Percentiles rank a stretch among this genome's conserved stretches.
Evolutionary conservation across 331 rosid genomes (phyloP).

Genomic region (Dryas integrifolia): DNA sequence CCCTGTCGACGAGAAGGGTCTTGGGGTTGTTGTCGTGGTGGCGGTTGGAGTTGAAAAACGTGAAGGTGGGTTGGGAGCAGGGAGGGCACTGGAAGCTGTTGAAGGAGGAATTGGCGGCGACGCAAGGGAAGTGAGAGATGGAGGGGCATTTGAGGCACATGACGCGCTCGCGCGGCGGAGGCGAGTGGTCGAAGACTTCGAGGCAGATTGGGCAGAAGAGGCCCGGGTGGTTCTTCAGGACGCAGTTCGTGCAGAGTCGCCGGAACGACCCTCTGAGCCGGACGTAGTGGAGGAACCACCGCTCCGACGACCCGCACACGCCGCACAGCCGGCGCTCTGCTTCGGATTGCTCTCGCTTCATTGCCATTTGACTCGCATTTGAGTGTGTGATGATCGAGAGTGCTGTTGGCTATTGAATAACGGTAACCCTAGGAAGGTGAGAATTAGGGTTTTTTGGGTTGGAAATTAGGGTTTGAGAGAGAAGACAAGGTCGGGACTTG

Average conservation of each 20-base stretch:
- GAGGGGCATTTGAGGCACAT: constrained; percentile 70
- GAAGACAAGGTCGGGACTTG: neutral
- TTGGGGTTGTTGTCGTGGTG: neutral
- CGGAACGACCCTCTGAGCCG: constrained; percentile 36
- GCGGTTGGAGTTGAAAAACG: constrained; percentile 32
- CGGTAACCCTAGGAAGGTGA: constrained; percentile 18
- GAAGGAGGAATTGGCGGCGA: constrained; percentile 17
- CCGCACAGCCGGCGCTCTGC: constrained; percentile 12
- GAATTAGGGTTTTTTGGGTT: constrained; percentile 4
- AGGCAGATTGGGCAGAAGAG: constrained; percentile 75
- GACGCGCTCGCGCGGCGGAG: constrained; percentile 46
- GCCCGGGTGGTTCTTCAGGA: constrained; percentile 53
- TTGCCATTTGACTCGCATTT: constrained; percentile 11
- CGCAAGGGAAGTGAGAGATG: constrained; percentile 57
- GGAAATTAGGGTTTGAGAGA: neutral
- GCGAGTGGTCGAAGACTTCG: constrained; percentile 46
- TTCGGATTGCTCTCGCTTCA: constrained; percentile 14
- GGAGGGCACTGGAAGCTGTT: constrained; percentile 30
- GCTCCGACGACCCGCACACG: constrained; percentile 5
- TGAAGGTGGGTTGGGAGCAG: constrained; percentile 46
- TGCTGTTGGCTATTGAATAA: neutral
- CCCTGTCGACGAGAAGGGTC: constrained; percentile 6
- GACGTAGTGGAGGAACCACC: constrained; percentile 43
- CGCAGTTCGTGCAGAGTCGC: constrained; percentile 66
- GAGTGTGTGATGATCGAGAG: neutral